Base-by-base conservation (phyloP, 2,329 filamentous ascomycete genomes). In the Aciculosporium take region DNA sequence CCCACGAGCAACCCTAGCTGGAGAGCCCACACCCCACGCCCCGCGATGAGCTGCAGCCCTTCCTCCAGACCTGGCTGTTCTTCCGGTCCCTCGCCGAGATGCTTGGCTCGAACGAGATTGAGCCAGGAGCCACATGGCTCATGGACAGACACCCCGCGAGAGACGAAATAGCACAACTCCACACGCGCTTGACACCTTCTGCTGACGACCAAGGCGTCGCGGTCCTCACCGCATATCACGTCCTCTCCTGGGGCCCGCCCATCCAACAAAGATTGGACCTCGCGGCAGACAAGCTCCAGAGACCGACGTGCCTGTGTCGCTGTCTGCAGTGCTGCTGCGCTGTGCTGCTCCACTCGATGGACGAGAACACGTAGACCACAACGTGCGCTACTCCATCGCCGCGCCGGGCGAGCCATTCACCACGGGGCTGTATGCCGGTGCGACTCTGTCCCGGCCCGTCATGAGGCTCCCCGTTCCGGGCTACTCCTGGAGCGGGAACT, bases 51-150 rank as follows among this genome's bases (percentile, higher is more conserved):
- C 40, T 53, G 8, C 45, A 56, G 27, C 40, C 48, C 0, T 56
- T 59, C 32, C 36, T 56, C 12, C 58, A 60, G 39, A 58, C 53
- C 6, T 61, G 58, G 56, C 46, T 61, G 7, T 59, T 51, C 38
- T 57, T 61, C 43, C 57, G 58, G 0, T 44, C 56, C 4, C 24
- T 56, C 13, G 48, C 53, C 5, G 58, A 61, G 39, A 48, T 56
- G 23, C 29, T 58, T 3, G 48, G 51, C 18, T 38, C 55, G 3
- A 56, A 57, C 34, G 50, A 52, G 38, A 39, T 45, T 1, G 34
- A 36, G 3, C 39, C 46, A 5, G 50, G 24, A 17, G 35, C 48
- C n/a, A 15, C 28, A 2, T 39, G 45, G 5, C 31, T 51, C 18
- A 7, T 49, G 20, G 42, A 47, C 18, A 38, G 45, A 9, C 17